phyloP scores from a whole-genome alignment of 202 grass and related monocot genomes.

The Brachypodium distachyon region DNA sequence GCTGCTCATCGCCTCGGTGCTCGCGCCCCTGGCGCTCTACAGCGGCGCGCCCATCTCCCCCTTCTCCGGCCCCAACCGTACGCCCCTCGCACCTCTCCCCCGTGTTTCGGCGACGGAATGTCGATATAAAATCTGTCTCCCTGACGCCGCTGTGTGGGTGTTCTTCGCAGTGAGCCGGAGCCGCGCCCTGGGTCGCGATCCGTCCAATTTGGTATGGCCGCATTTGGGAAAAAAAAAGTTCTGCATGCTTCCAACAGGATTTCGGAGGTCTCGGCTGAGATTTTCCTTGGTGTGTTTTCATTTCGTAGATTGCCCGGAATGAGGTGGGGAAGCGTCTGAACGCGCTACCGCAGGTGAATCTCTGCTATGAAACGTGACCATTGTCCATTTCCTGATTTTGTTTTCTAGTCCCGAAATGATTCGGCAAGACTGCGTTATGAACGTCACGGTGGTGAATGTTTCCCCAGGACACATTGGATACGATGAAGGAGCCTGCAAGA shows the following conservation, averaged over 20 bases:
- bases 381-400: neutral
- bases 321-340: constrained; percentile 13
- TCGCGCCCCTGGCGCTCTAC: constrained; percentile 51
- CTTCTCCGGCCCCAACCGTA: constrained; percentile 35
- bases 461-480: constrained; percentile 16
- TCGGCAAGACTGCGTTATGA: neutral
- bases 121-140: neutral
- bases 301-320: constrained; percentile 26
- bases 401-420: neutral
- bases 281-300: neutral
- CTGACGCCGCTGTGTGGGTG: neutral
- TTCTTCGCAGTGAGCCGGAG: constrained; percentile 2
- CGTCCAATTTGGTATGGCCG: constrained; percentile 14
- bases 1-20: constrained; percentile 44
- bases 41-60: constrained; percentile 20
- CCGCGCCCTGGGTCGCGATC: neutral
- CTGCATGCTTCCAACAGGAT: neutral
- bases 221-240: neutral
- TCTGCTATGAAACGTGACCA: neutral
- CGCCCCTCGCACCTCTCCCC: neutral
- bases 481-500: constrained; percentile 12
- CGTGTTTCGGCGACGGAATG: neutral
- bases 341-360: constrained; percentile 18
- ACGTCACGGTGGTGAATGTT: neutral
- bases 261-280: neutral